Conservation (phyloP, 192 early-diverging fungal genomes). For the Podila minutissima region DNA sequence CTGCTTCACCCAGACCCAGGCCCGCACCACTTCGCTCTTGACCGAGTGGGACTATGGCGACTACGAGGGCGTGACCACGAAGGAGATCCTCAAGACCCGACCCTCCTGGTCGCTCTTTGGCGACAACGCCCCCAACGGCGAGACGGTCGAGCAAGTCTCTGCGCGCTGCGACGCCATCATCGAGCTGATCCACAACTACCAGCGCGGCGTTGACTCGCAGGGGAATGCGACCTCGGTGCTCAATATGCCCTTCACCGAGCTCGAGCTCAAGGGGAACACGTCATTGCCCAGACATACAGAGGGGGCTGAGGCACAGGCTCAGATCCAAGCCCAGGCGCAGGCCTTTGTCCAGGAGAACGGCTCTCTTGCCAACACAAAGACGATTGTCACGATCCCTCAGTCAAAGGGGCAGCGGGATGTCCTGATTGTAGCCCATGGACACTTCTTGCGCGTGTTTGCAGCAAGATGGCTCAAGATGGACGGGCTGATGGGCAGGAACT, state of each 20-base stretch:
- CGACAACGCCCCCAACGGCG: constrained; percentile 50
- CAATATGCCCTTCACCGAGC: constrained; percentile 33
- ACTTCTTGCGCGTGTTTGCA: constrained; percentile 52
- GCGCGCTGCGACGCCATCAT: constrained; percentile 54
- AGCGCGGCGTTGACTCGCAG: constrained; percentile 30
- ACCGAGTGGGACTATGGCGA: constrained; percentile 59
- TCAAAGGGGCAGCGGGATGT: constrained; percentile 37
- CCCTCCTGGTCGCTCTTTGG: constrained; percentile 51
- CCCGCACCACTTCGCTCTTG: constrained; percentile 32
- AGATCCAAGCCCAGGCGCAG: not conserved
- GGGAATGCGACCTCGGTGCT: constrained; percentile 7
- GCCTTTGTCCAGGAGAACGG: not conserved
- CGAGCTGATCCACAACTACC: constrained; percentile 43
- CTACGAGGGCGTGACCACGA: constrained; percentile 56
- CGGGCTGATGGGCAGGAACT: constrained; percentile 36
- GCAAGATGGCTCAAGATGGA: constrained; percentile 48
- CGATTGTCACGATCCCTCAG: constrained; percentile 14
- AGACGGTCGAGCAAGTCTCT: constrained; percentile 53
- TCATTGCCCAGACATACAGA: not conserved
- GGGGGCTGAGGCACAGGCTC: not conserved
- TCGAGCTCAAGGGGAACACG: constrained; percentile 5
- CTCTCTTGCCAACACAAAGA: not conserved
- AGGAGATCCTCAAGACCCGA: constrained; percentile 50
- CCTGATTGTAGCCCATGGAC: constrained; percentile 51
- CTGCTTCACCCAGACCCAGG: constrained; percentile 41